Evolutionary conservation across 139 green algal species (phyloP).

Genomic region (Diplosphaera chodatii): DNA sequence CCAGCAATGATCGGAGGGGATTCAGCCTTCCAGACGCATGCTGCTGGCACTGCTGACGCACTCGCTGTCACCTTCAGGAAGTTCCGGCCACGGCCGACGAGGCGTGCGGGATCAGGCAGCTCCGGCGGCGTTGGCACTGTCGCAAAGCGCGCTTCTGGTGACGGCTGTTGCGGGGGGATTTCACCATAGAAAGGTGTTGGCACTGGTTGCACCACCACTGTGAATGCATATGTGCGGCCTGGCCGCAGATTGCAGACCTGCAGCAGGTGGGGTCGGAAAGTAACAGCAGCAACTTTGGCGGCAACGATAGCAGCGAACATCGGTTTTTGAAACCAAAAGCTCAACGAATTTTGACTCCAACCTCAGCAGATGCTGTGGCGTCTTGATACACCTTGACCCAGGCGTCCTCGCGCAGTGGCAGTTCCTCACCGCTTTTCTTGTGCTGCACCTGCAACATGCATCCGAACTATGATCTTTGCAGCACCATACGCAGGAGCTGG

Average conservation of each 20-base stretch:
- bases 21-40: too few species aligned
- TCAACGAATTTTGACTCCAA: not conserved
- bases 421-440: not conserved
- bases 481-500: too few species aligned
- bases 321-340: too few species aligned
- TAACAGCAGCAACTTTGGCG: too few species aligned
- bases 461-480: too few species aligned
- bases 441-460: not conserved
- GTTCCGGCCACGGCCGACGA: conserved; percentile 35
- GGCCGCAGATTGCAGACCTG: conserved; percentile 46
- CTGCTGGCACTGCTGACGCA: too few species aligned
- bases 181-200: not conserved
- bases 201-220: conserved; percentile 18
- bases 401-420: not conserved
- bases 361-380: conserved; percentile 13
- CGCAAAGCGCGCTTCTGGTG: conserved; percentile 35
- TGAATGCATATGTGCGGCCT: conserved; percentile 40
- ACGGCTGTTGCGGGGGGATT: not conserved
- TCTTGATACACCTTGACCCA: conserved; percentile 15
- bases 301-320: too few species aligned
- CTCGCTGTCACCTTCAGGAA: conserved; percentile 50
- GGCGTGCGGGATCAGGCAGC: conserved; percentile 24
- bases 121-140: conserved; percentile 24
- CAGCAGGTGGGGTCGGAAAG: not conserved
- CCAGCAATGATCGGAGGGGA: too few species aligned